These are phyloP conservation scores for Globisporangium cystogenes DNA, from an alignment of 352 stramenopile genomes.

Conservation along the genomic window DNA sequence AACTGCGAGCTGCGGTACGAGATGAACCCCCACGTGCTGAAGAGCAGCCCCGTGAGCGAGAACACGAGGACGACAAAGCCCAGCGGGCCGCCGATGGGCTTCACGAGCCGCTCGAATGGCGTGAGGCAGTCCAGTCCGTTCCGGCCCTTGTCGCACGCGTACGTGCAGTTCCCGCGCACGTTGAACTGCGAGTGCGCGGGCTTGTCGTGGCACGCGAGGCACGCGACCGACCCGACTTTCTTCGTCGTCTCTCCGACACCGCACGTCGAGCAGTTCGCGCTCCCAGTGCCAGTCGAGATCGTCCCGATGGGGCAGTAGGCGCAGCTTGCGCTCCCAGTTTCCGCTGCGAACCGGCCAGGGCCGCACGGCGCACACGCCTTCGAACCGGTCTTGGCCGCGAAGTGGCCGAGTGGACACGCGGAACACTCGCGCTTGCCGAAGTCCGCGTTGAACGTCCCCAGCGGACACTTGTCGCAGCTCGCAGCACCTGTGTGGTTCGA, in stretches of 20 bases:
- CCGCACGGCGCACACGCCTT: slow-evolving; percentile 56
- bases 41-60: slow-evolving; percentile 37
- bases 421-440: slow-evolving; percentile 64
- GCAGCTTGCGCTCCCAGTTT: slow-evolving; percentile 39
- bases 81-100: slow-evolving; percentile 70
- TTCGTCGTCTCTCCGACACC: slow-evolving; percentile 68
- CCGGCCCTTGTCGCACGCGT: slow-evolving; percentile 74
- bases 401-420: slow-evolving; percentile 55
- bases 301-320: slow-evolving; percentile 51
- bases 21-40: slow-evolving; percentile 64
- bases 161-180: slow-evolving; percentile 71
- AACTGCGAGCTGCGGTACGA: slow-evolving; percentile 54
- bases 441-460: slow-evolving; percentile 60
- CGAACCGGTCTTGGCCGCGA: slow-evolving; percentile 29
- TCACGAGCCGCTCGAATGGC: slow-evolving; percentile 75
- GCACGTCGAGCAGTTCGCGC: slow-evolving; percentile 61
- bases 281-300: slow-evolving; percentile 43
- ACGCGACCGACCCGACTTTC: slow-evolving; percentile 41
- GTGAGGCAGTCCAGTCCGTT: slow-evolving; percentile 78
- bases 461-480: slow-evolving; percentile 41
- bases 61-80: slow-evolving; percentile 74
- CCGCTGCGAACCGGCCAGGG: slow-evolving; percentile 43
- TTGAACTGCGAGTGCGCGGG: slow-evolving; percentile 73
- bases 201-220: slow-evolving; percentile 47
- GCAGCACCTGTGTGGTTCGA: slow-evolving; percentile 36